Evolutionary conservation across 495 filamentous ascomycete genomes (phyloP).

Genomic region (Elaphomyces granulatus): DNA sequence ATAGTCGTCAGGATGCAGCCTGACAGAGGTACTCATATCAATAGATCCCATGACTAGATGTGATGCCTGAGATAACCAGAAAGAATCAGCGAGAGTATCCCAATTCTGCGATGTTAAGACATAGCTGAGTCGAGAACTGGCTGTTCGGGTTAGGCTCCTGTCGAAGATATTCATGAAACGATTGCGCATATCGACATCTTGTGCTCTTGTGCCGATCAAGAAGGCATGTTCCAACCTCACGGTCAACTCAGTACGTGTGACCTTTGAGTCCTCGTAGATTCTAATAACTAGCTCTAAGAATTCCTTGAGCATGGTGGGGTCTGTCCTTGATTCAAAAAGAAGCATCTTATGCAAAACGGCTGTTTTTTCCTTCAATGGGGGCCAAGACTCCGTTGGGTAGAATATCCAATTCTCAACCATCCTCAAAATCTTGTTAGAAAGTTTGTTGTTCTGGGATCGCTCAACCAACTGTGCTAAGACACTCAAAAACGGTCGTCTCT

Average conservation of each 20-base stretch:
- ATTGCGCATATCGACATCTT: conserved; percentile 94
- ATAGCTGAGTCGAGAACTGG: conserved; percentile 73
- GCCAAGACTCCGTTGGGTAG: conserved; percentile 80
- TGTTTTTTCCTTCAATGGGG: conserved; percentile 94
- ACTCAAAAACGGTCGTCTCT: conserved; percentile 81
- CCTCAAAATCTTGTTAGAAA: conserved; percentile 81
- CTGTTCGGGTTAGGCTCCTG: conserved; percentile 71
- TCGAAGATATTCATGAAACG: conserved; percentile 93
- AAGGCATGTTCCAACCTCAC: conserved; percentile 96
- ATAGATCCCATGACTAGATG: conserved; percentile 82
- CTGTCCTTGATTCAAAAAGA: conserved; percentile 70
- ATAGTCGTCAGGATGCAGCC: conserved; percentile 73
- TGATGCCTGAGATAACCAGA: conserved; percentile 89
- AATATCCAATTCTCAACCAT: conserved; percentile 98
- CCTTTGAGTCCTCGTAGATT: conserved; percentile 93
- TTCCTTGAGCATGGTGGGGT: conserved; percentile 70
- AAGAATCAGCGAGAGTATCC: conserved; percentile 87
- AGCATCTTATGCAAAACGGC: conserved; percentile 97
- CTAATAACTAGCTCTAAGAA: conserved; percentile 93
- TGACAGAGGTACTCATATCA: conserved; percentile 62
- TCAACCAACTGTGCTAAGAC: conserved; percentile 90
- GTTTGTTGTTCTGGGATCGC: conserved; percentile 66
- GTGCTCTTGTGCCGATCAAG: conserved; percentile 83
- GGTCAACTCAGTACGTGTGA: conserved; percentile 86
- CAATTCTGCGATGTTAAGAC: conserved; percentile 90